Evolutionary conservation across 2,329 filamentous ascomycete genomes (phyloP).

Genomic region (Paraconiothyrium brasiliense): DNA sequence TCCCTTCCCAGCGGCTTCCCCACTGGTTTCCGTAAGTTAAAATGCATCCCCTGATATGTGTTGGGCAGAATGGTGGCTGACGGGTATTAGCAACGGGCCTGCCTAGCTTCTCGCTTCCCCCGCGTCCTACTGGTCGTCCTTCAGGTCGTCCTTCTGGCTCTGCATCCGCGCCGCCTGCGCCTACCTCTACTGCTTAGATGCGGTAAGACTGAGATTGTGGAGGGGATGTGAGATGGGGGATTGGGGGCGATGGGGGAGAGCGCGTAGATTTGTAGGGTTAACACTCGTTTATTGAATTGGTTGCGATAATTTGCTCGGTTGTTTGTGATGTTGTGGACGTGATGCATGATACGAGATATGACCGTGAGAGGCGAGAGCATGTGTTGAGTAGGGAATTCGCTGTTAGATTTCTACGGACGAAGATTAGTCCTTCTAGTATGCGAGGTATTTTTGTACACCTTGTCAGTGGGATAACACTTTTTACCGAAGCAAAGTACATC

Average conservation of each 20-base stretch:
- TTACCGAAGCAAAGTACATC: too few species aligned
- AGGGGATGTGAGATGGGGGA: neutral
- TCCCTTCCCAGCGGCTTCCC: neutral
- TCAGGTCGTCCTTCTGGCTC: neutral
- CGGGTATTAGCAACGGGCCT: neutral
- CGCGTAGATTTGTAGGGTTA: slow-evolving; percentile 3
- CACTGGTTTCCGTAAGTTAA: neutral
- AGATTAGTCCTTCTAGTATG: too few species aligned
- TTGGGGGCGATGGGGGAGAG: neutral
- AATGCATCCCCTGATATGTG: neutral
- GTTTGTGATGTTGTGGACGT: neutral
- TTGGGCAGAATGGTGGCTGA: neutral
- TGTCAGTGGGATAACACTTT: too few species aligned
- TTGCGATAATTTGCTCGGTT: neutral
- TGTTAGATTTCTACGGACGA: too few species aligned
- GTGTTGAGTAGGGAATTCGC: too few species aligned
- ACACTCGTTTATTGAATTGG: slow-evolving; percentile 7
- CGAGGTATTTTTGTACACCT: too few species aligned
- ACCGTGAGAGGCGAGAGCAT: too few species aligned
- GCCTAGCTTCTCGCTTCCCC: neutral
- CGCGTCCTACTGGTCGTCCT: neutral
- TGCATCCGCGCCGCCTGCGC: neutral
- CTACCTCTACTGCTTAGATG: neutral
- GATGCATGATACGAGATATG: too few species aligned
- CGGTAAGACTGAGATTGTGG: neutral